These are phyloP conservation scores for Globisporangium irregulare DNA, from an alignment of 352 stramenopile species.

Conservation along the genomic window DNA sequence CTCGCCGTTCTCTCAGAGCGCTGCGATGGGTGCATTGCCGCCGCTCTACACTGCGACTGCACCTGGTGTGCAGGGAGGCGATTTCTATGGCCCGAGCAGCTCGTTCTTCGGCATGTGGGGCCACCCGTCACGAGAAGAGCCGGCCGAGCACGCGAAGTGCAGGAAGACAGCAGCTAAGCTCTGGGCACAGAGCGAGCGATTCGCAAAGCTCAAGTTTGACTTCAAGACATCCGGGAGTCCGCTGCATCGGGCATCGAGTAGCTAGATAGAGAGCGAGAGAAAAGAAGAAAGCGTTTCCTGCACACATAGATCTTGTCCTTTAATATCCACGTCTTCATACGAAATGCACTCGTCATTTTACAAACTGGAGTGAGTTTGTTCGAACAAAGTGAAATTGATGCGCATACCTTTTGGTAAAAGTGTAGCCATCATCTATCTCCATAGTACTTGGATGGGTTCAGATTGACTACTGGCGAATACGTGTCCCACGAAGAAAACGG, in stretches of 20 bases:
- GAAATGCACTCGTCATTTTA: background rate
- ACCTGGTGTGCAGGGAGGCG: slow-evolving; percentile 18
- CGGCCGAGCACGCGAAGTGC: slow-evolving; percentile 7
- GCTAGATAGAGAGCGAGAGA: background rate
- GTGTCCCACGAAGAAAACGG: background rate
- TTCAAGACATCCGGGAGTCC: slow-evolving; percentile 5
- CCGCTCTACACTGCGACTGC: slow-evolving; percentile 39
- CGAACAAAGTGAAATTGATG: background rate
- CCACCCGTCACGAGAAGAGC: slow-evolving; percentile 13
- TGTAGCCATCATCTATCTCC: background rate
- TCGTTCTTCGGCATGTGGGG: slow-evolving; percentile 21
- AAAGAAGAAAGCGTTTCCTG: background rate
- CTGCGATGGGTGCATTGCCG: slow-evolving; percentile 34
- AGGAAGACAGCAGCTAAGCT: slow-evolving; percentile 9
- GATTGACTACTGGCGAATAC: background rate
- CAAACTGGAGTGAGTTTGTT: background rate
- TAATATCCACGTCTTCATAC: background rate
- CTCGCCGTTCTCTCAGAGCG: slow-evolving; percentile 26
- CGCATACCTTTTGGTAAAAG: background rate
- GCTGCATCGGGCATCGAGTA: background rate
- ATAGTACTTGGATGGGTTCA: background rate
- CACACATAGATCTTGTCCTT: background rate
- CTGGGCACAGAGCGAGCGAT: slow-evolving; percentile 19
- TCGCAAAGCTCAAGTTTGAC: slow-evolving; percentile 15
- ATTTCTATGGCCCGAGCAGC: slow-evolving; percentile 31